Evolutionary conservation across 352 stramenopile species (phyloP), one percentile per base, ranked within the genome.

Genomic region (Pythium sp.): DNA sequence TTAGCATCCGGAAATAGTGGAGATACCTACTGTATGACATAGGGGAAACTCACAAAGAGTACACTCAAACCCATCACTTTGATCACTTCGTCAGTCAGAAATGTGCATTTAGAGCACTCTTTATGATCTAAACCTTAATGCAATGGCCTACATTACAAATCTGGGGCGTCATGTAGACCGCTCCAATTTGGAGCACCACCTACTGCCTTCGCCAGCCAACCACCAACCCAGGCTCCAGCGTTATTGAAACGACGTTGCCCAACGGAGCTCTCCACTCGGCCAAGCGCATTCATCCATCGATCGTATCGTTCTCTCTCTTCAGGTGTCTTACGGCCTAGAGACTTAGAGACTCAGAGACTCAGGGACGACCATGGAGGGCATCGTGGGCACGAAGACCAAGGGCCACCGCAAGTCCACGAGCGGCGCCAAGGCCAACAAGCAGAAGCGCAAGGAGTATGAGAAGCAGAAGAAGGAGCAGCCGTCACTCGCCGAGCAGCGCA

Each of bases 351-450:
- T 32, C 5, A 26, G 24, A 26, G 24, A 26, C 15, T 22, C n/a
- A 18, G 15, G 26, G 41, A 38, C n/a, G 15, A 65, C n/a, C 34
- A 73, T 73, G 68, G 68, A 73, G 64, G 68, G 57, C 57, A 73
- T 73, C 47, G 68, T 73, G n/a, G 76, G 71, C 53, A 75, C 76
- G 46, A 62, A 74, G 57, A 77, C 60, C 62, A 93, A 94, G 74
- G 72, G 73, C 68, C 89, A 96, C 73, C 87, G 86, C 79, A 95
- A 94, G 81, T 75, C 84, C 76, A 95, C 91, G 72, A 75, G 76
- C 36, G 87, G 89, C n/a, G 87, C 89, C 59, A 98, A 99, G 77
- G 91, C 90, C 18, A 97, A 97, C 67, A 97, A 98, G 73, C 97
- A 98, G 72, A 98, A 99, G 81, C 89, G 92, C 63, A 93, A 94